Evolutionary conservation across 202 grass and related monocot genomes (phyloP).

Genomic region (Dendrocalamus latiflorus): DNA sequence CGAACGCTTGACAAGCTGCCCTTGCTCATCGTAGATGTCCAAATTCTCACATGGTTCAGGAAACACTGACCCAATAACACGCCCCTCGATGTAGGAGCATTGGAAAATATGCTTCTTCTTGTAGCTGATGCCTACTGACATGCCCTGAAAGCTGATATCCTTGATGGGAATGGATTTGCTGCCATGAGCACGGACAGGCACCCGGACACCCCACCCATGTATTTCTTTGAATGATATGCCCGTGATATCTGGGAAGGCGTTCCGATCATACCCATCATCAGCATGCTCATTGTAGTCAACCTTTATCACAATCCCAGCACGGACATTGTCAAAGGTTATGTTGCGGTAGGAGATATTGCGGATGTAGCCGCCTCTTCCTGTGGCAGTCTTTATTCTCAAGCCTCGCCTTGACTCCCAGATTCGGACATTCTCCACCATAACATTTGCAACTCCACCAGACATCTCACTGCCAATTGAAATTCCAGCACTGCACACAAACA

Average conservation of each 20-base stretch:
- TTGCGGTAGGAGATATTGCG: constrained; percentile 68
- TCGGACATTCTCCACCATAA: constrained; percentile 64
- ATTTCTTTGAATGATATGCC: constrained; percentile 68
- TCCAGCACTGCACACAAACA: constrained; percentile 61
- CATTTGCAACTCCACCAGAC: constrained; percentile 90
- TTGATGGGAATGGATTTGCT: constrained; percentile 74
- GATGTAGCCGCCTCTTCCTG: constrained; percentile 78
- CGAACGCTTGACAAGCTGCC: constrained; percentile 52
- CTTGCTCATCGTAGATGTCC: constrained; percentile 49
- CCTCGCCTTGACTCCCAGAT: constrained; percentile 84
- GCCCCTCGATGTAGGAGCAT: constrained; percentile 69
- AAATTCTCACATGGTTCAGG: constrained; percentile 76
- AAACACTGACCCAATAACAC: constrained; percentile 56
- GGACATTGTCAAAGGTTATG: constrained; percentile 71
- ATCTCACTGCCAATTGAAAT: constrained; percentile 99
- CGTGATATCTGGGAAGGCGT: constrained; percentile 51
- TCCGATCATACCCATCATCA: constrained; percentile 60
- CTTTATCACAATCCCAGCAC: constrained; percentile 74
- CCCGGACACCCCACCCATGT: constrained; percentile 61
- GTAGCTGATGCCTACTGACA: constrained; percentile 79
- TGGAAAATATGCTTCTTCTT: constrained; percentile 94
- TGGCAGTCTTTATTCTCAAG: constrained; percentile 84
- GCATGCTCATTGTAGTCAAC: constrained; percentile 94
- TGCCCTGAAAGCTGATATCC: constrained; percentile 65
- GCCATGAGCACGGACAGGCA: constrained; percentile 77